Conservation (phyloP, 345 rosid species). For the Populus tremula region DNA sequence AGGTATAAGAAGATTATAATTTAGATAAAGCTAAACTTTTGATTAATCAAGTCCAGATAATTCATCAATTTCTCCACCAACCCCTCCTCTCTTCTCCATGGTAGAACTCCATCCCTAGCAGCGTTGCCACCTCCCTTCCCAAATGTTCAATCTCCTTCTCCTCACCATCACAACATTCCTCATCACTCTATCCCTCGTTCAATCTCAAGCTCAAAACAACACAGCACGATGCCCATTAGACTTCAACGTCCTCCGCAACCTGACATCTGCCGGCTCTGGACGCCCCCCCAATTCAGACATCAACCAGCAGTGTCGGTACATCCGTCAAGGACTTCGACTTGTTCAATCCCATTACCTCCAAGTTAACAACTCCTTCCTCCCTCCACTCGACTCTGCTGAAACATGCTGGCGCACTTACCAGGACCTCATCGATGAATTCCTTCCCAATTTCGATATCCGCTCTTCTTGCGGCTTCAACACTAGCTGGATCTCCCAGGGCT, state of each 20-base stretch:
- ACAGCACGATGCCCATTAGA: not conserved
- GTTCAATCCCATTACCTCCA: conserved; percentile 60
- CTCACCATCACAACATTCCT: not conserved
- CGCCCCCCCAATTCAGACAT: not conserved
- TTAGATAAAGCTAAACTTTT: no score
- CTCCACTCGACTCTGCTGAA: conserved; percentile 51
- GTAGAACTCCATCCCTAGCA: not conserved
- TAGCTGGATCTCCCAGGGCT: conserved; percentile 70
- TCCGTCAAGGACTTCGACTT: conserved; percentile 75
- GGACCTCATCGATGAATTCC: conserved; percentile 28
- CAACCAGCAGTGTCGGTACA: conserved; percentile 47
- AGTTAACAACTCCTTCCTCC: conserved; percentile 51
- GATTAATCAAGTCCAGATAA: not conserved
- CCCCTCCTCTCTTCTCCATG: no score
- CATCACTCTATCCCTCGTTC: not conserved
- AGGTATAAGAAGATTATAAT: no score
- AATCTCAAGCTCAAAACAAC: not conserved
- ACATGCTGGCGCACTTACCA: conserved; percentile 69
- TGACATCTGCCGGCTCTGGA: conserved; percentile 14
- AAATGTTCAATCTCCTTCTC: not conserved
- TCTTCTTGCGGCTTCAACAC: conserved; percentile 65
- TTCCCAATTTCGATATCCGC: conserved; percentile 51
- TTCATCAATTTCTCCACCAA: not conserved
- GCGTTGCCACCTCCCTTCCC: not conserved
- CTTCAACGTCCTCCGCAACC: conserved; percentile 31